Conservation (phyloP, 106 monocot species). For the Platanthera zijinensis region DNA sequence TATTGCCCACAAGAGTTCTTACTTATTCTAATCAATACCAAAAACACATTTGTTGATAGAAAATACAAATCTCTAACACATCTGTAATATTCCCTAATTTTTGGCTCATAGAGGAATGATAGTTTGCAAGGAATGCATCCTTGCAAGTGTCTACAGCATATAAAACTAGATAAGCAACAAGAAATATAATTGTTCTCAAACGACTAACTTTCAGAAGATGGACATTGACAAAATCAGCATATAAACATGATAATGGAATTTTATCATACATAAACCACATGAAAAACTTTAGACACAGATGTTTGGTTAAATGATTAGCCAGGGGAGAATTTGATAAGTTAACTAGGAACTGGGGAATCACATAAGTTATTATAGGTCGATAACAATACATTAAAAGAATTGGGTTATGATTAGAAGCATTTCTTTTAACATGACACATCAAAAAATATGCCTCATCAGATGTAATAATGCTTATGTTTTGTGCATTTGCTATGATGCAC, state of each 20-base stretch:
- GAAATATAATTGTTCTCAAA: neutral
- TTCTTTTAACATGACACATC: neutral
- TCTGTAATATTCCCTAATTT: neutral
- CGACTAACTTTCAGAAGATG: neutral
- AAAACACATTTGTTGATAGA: neutral
- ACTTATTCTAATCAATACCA: neutral
- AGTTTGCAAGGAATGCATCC: neutral
- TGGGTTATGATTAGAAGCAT: neutral
- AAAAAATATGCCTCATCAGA: too few species aligned
- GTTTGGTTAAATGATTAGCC: neutral
- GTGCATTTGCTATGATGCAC: too few species aligned
- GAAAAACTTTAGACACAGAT: neutral
- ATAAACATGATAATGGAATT: neutral
- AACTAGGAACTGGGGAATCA: neutral
- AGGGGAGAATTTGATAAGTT: neutral
- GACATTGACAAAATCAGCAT: neutral
- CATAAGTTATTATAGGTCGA: neutral
- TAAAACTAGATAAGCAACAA: neutral
- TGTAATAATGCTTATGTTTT: too few species aligned
- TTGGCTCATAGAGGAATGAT: neutral
- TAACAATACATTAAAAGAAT: neutral
- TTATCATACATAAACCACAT: neutral
- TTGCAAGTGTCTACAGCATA: neutral
- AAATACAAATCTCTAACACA: neutral
- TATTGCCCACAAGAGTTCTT: neutral